Evolutionary conservation across 768 basidiomycete genomes (phyloP), one percentile per base, ranked within the genome.

Genomic region (Ephemerocybe angulata): DNA sequence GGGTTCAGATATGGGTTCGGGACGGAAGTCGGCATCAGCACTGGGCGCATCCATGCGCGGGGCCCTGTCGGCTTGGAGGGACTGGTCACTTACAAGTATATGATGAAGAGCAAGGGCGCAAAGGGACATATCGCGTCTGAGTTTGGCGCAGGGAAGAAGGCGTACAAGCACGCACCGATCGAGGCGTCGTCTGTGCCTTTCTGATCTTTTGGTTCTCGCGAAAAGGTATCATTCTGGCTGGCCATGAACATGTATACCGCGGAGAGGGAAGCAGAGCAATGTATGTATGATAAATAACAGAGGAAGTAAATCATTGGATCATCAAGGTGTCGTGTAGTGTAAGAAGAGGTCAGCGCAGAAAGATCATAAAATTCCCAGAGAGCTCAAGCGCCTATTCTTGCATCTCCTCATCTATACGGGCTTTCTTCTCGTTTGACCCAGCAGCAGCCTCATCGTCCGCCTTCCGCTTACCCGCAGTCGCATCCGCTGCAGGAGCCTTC

Each of bases 1-100:
- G 96, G 97, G 12, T 97, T 95, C 72, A 73, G 96, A 57, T 98
- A 93, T 66, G 97, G 97, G 0, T 94, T 97, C 60, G 97, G 97
- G 2, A 95, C 97, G 4, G 97, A 98, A 71, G 96, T 99, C 0
- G 97, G 97, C 8, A 97, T 99, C 64, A 90, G 89, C 67, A 99
- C 97, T 0, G 95, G 96, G 1, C 86, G 90, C 65, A 96, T 97
- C 53, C 97, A 99, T 65, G 95, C 97, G 15, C 79, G 96, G 38
- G 97, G 97, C 3, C 97, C 97, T 0, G 96, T 98, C 1, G 96
- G 96, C 0, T 76, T 98, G 50, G 92, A 98, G 60, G 93, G 93
- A 1, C 75, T 97, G 59, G 89, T 94, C 37, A 97, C 87, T 55
- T 98, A 99, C 78, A 98, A 98, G 74, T 99, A 98, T 70, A 84